These are phyloP conservation scores for Cyclotella atomus DNA, from an alignment of 108 stramenopile species.

Conservation along the genomic window DNA sequence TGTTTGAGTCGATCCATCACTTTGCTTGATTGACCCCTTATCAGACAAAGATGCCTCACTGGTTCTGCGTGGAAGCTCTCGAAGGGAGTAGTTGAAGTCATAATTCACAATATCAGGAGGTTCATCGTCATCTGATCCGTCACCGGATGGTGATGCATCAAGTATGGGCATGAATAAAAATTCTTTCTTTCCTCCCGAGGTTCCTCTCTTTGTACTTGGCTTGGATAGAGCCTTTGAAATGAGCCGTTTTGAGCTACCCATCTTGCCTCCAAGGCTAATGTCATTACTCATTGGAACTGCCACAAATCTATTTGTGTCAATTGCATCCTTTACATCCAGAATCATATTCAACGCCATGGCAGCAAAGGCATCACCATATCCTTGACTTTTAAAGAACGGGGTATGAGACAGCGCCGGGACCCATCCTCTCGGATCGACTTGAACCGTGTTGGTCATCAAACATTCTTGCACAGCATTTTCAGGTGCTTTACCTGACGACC, in stretches of 20 bases:
- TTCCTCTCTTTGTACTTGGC: background rate
- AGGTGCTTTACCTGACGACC: slow-evolving; percentile 35
- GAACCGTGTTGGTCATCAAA: slow-evolving; percentile 82
- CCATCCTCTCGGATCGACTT: slow-evolving; percentile 94
- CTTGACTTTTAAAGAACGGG: slow-evolving; percentile 59
- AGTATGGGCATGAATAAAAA: slow-evolving; percentile 12
- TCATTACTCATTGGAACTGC: slow-evolving; percentile 44
- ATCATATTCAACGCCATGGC: slow-evolving; percentile 82
- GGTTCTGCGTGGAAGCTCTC: slow-evolving; percentile 20
- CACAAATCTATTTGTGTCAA: slow-evolving; percentile 77
- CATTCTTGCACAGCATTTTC: slow-evolving; percentile 61
- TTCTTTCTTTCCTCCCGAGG: background rate
- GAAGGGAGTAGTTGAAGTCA: slow-evolving; percentile 17
- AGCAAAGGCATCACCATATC: slow-evolving; percentile 81
- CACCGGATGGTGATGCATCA: slow-evolving; percentile 14
- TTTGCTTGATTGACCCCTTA: background rate
- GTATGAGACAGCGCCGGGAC: slow-evolving; percentile 60
- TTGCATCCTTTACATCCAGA: slow-evolving; percentile 83
- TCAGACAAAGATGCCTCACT: slow-evolving; percentile 21
- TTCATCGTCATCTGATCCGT: slow-evolving; percentile 33
- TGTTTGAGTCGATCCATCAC: background rate
- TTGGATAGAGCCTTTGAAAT: slow-evolving; percentile 8
- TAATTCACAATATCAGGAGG: slow-evolving; percentile 24
- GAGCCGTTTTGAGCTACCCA: background rate
- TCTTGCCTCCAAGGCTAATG: background rate